A percentile compares a stretch with the other conserved stretches of the same genome.
Evolutionary conservation across 1,139 yeast genomes (phyloP).

Genomic region (Lodderomyces orthopsilosis): DNA sequence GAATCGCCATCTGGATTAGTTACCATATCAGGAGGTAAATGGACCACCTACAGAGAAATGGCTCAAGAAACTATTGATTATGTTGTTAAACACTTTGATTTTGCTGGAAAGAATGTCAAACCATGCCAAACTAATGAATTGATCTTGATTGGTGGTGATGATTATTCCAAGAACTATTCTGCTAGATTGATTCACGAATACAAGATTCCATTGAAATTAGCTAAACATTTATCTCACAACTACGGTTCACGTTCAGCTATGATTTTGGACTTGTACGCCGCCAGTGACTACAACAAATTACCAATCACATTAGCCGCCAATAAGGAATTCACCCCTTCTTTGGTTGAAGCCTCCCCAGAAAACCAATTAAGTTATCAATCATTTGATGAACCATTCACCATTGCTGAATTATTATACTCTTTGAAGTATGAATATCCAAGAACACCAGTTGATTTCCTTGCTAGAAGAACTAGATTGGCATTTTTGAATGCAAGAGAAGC

Average conservation of each 20-base stretch:
- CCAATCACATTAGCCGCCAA: slow-evolving; percentile 60
- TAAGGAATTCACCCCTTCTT: slow-evolving; percentile 33
- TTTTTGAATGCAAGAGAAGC: slow-evolving; percentile 90
- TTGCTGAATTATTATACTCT: slow-evolving; percentile 86
- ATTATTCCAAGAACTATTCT: slow-evolving; percentile 61
- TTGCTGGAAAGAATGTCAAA: slow-evolving; percentile 35
- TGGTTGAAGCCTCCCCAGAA: slow-evolving; percentile 28
- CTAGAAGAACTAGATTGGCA: slow-evolving; percentile 92
- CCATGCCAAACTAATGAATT: slow-evolving; percentile 65
- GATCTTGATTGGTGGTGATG: slow-evolving; percentile 75
- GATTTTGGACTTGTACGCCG: slow-evolving; percentile 61
- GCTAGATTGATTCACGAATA: slow-evolving; percentile 82
- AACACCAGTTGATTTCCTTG: slow-evolving; percentile 85
- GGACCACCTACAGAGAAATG: slow-evolving; percentile 99
- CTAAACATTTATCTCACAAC: slow-evolving; percentile 79
- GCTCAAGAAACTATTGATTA: slow-evolving; percentile 90
- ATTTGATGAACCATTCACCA: slow-evolving; percentile 84
- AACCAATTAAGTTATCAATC: slow-evolving; percentile 46
- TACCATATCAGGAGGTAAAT: slow-evolving; percentile 95
- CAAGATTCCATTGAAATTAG: slow-evolving; percentile 69
- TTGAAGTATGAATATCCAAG: slow-evolving; percentile 81
- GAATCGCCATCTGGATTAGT: slow-evolving; percentile 66
- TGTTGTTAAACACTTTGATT: slow-evolving; percentile 53
- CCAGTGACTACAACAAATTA: slow-evolving; percentile 53
- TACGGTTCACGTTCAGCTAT: slow-evolving; percentile 90